phyloP scores from a whole-genome alignment of 2,329 filamentous ascomycete species.

The Chrysoporthe cubensis region DNA sequence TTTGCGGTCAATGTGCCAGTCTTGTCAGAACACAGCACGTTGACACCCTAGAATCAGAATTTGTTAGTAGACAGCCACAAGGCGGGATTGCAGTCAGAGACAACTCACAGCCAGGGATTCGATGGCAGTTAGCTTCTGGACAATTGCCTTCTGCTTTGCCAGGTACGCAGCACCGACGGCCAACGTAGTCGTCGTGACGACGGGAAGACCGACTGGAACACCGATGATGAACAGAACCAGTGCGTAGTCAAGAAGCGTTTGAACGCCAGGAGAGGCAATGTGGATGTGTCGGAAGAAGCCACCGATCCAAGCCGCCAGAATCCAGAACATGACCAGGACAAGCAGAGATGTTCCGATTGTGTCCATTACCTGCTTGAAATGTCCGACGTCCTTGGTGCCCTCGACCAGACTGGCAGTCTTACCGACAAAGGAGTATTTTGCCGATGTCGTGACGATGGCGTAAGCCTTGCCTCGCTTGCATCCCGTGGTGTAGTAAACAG shows the following conservation, averaged over 20 bases:
- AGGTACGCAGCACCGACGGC: slow-evolving; percentile 79
- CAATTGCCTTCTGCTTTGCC: slow-evolving; percentile 77
- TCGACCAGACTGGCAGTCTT: slow-evolving; percentile 74
- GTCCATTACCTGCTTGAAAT: slow-evolving; percentile 84
- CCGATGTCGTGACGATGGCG: slow-evolving; percentile 68
- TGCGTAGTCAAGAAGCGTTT: slow-evolving; percentile 70
- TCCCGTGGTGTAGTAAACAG: slow-evolving; percentile 78
- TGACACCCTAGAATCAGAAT: slow-evolving; percentile 55
- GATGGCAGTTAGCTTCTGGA: slow-evolving; percentile 79
- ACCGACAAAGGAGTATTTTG: slow-evolving; percentile 76
- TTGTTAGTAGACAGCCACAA: not conserved
- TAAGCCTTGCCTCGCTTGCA: slow-evolving; percentile 82
- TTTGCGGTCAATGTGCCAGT: slow-evolving; percentile 77
- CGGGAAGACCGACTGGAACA: slow-evolving; percentile 79
- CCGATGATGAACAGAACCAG: slow-evolving; percentile 76
- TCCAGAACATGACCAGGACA: slow-evolving; percentile 78
- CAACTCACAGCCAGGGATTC: slow-evolving; percentile 64
- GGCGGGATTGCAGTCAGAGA: not conserved
- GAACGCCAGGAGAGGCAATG: slow-evolving; percentile 64
- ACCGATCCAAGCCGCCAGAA: slow-evolving; percentile 75
- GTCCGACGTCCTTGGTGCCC: slow-evolving; percentile 75
- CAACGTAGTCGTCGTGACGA: slow-evolving; percentile 77
- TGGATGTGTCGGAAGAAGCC: slow-evolving; percentile 75
- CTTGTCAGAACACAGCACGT: slow-evolving; percentile 82
- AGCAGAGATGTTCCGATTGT: slow-evolving; percentile 75